A percentile compares a stretch with the other conserved stretches of the same genome.
phyloP scores from a whole-genome alignment of 345 rosid genomes.

The Populus pruinosa region DNA sequence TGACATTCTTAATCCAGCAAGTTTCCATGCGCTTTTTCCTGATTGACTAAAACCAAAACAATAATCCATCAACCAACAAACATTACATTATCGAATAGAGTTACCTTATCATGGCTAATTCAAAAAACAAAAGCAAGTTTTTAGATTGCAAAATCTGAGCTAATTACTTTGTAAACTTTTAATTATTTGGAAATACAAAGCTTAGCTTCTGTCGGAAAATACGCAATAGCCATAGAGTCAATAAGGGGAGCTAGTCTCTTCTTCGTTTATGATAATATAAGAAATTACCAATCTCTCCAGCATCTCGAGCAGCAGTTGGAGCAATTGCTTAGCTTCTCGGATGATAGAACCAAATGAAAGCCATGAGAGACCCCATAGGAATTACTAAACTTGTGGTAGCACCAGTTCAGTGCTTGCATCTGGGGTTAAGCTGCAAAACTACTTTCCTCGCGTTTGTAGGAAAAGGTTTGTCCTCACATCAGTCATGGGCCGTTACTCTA shows the following conservation, averaged over 20 bases:
- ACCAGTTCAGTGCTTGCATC: not conserved
- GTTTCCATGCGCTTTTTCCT: slow-evolving; percentile 25
- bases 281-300: not conserved
- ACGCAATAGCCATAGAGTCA: too few relatives aligned
- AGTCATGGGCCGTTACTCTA: too few relatives aligned
- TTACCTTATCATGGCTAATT: not conserved
- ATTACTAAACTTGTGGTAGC: not conserved
- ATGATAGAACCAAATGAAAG: not conserved
- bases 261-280: not conserved
- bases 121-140: slow-evolving; percentile 5
- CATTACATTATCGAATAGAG: slow-evolving; percentile 32
- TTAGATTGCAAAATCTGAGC: slow-evolving; percentile 19
- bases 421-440: not conserved
- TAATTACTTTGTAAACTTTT: not conserved
- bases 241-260: not conserved
- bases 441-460: not conserved
- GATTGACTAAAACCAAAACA: not conserved
- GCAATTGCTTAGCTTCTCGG: not conserved
- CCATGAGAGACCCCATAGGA: not conserved
- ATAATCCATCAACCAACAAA: slow-evolving; percentile 15
- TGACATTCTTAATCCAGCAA: slow-evolving; percentile 27
- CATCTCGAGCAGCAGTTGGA: not conserved
- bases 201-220: not conserved
- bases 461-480: not conserved
- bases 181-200: not conserved